Evolutionary conservation across 805 yeast genomes (phyloP).

Genomic region (Candida michaelii): DNA sequence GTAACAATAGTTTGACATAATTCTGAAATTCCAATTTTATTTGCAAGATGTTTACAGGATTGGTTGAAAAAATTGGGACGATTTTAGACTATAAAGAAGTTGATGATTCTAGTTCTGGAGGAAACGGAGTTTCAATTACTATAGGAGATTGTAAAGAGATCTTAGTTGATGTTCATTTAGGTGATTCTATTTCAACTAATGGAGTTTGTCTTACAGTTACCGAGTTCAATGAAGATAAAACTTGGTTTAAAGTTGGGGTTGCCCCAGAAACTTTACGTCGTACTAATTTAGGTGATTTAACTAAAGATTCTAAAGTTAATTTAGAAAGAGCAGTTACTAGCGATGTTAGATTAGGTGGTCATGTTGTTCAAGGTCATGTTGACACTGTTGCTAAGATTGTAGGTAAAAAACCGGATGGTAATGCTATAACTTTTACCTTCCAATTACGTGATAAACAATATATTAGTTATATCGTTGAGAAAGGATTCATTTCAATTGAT

Average conservation of each 20-base stretch:
- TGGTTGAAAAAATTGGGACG: slow-evolving; percentile 81
- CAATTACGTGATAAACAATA: slow-evolving; percentile 61
- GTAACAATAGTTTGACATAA: too few relatives aligned
- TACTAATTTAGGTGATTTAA: slow-evolving; percentile 68
- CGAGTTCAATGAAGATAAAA: slow-evolving; percentile 53
- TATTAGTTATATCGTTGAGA: slow-evolving; percentile 80
- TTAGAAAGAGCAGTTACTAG: slow-evolving; percentile 89
- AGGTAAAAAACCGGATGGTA: slow-evolving; percentile 57
- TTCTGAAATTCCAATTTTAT: too few relatives aligned
- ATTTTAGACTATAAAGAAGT: slow-evolving; percentile 46
- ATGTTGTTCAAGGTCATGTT: slow-evolving; percentile 96
- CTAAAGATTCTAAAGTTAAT: slow-evolving; percentile 64
- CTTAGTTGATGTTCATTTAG: slow-evolving; percentile 79
- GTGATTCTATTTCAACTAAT: slow-evolving; percentile 89
- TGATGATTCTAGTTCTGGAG: slow-evolving; percentile 58
- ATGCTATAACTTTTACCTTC: slow-evolving; percentile 76
- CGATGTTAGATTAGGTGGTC: slow-evolving; percentile 92
- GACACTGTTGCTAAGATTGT: slow-evolving; percentile 80
- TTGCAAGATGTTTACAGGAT: slow-evolving; percentile 92
- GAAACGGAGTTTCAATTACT: slow-evolving; percentile 71
- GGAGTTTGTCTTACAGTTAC: slow-evolving; percentile 94
- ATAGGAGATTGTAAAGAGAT: slow-evolving; percentile 62
- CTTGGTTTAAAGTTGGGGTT: slow-evolving; percentile 80
- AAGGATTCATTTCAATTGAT: slow-evolving; percentile 90
- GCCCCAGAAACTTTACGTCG: slow-evolving; percentile 89